Base-by-base conservation (phyloP, 2,329 filamentous ascomycete species). In the Aureobasidium sp. region DNA sequence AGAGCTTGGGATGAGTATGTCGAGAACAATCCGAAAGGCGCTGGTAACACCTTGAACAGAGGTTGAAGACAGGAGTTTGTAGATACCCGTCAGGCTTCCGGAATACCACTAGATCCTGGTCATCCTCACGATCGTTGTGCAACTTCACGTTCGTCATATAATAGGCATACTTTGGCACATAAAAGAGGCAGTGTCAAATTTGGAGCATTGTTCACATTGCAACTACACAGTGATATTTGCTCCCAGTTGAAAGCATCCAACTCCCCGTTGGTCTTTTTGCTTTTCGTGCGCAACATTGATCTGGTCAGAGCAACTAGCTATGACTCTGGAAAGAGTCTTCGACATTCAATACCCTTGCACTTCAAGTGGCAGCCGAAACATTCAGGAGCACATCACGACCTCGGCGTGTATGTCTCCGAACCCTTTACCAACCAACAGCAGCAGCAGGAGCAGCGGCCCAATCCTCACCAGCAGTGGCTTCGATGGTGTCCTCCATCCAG, bases 1-100 rank as follows among this genome's bases (percentile, higher is more conserved):
- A 82, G 94, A 64, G 87, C 87, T 64, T 99, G 94, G 94, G 94
- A 99, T 75, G 93, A 99, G 71, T 99, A 88, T 72, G 87, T 83
- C 29, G 94, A 99, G 74, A 86, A 87, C 2, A 97, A 99, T 72
- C 89, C 91, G 1, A 90, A 87, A 76, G 90, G 90, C 0, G 84
- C 87, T 39, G 90, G 90, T 4, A 95, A 95, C 72, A 94, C 90
- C 1, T 75, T 94, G 65, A 94, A 95, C 74, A 85, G 87, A 77
- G 90, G 90, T 32, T 85, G 72, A 67, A 10, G n/a, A 34, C 27
- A n/a, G 47, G 29, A n/a, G 17, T 51, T 32, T 37, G 15, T 51
- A 37, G 29, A 51, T 48, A 48, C 46, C 46, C 46, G 2, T 37
- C 34, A 5, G 12, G 3, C 34, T 37, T 15, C 4, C 2, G 12